Conservation (phyloP, 2,329 filamentous ascomycete species). For the Calonectria pteridis region DNA sequence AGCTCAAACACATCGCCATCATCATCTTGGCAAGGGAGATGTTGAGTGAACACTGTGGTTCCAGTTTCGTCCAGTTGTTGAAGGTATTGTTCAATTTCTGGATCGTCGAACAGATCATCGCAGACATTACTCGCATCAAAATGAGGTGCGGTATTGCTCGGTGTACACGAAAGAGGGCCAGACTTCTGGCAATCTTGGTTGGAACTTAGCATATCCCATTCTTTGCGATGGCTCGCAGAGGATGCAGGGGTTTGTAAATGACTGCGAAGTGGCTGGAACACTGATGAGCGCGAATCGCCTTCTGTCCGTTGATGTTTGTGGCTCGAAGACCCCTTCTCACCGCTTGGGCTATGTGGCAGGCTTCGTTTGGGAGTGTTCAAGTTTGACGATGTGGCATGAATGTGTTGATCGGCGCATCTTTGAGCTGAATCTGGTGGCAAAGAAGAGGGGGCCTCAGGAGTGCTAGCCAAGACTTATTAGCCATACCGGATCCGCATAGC, state of each 20-base stretch:
- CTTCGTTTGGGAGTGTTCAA: neutral
- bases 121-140: neutral
- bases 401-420: neutral
- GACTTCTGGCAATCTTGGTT: neutral
- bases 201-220: neutral
- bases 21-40: neutral
- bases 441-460: neutral
- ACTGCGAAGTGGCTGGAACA: neutral
- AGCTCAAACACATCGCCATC: slow-evolving; percentile 14
- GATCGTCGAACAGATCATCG: slow-evolving; percentile 27
- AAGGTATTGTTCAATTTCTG: slow-evolving; percentile 30
- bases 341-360: neutral
- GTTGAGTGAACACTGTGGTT: neutral
- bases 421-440: neutral
- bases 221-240: neutral
- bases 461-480: slow-evolving; percentile 7
- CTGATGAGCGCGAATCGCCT: neutral
- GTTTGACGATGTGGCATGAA: neutral
- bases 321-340: neutral
- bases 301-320: neutral
- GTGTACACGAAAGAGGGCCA: neutral
- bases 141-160: neutral
- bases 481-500: neutral
- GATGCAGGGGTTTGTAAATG: slow-evolving; percentile 13
- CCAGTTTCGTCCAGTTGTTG: slow-evolving; percentile 21